Evolutionary conservation across 495 filamentous ascomycete genomes (phyloP), one percentile per base, ranked within the genome.

Genomic region (Aspergillus panamensis): DNA sequence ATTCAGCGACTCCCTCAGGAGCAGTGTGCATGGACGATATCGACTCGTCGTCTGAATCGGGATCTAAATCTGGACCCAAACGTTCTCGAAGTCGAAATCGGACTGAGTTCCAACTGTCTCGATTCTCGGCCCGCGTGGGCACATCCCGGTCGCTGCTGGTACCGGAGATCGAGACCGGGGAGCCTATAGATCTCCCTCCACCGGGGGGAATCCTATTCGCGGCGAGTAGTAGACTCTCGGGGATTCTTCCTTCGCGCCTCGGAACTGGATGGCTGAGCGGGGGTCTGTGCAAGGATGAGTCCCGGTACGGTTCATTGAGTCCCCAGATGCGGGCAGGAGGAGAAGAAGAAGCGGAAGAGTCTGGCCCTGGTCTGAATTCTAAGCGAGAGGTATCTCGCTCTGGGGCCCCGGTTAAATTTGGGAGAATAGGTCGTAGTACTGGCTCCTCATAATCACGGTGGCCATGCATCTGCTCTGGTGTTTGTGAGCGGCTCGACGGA

Each of bases 21-120:
- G 66, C 66, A 29, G 66, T 69, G 43, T 69, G 66, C n/a, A 66
- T 61, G 12, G 62, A 61, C 19, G 59, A 58, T 21, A 62, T 58
- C 3, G 64, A 66, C n/a, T 59, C 54, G 17, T 52, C 53, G 16
- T 60, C 60, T 7, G 56, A 62, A 25, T 19, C 42, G 8, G 42
- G 19, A 45, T 53, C 29, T 48, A 19, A 33, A 59, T 49, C 51
- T 5, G 21, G 8, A 35, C 3, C 3, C 50, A 13, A 19, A 8
- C 19, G 12, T 14, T 39, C 50, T 20, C 25, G 31, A 52, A 45
- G n/a, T 45, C 42, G 42, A 45, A 21, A 5, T 20, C 42, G 42
- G 17, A 12, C 42, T 21, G 16, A 21, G 16, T 20, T 45, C 42
- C 42, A 45, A 20, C 19, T 12, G 42, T 45, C 42, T 19, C 42